phyloP scores from a whole-genome alignment of 2,329 filamentous ascomycete genomes.

The Aspergillus fischeri region DNA sequence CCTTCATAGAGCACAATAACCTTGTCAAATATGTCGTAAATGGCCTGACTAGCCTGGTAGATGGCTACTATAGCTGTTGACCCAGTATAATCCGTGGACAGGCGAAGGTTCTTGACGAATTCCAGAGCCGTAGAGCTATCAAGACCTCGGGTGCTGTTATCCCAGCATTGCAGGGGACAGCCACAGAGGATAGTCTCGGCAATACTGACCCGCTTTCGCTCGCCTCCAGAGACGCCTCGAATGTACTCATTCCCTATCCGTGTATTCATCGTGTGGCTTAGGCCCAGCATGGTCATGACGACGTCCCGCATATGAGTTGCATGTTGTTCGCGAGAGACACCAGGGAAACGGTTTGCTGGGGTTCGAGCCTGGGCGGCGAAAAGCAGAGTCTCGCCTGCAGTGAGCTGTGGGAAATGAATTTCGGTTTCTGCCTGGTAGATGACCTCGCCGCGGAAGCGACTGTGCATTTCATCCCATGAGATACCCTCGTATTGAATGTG shows the following conservation, averaged over 20 bases:
- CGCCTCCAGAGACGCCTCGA: conserved; percentile 57
- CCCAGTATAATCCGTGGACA: conserved; percentile 45
- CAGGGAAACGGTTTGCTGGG: conserved; percentile 36
- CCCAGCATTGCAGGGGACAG: conserved; percentile 44
- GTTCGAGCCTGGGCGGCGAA: conserved; percentile 66
- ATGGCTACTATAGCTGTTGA: conserved; percentile 51
- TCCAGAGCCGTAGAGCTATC: conserved; percentile 53
- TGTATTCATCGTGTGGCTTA: conserved; percentile 50
- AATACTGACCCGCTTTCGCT: conserved; percentile 58
- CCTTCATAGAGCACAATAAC: conserved; percentile 68
- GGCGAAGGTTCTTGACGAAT: conserved; percentile 49
- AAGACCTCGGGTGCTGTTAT: conserved; percentile 46
- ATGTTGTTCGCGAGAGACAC: conserved; percentile 43
- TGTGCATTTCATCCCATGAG: conserved; percentile 68
- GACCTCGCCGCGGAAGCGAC: conserved; percentile 72
- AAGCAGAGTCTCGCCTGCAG: conserved; percentile 70
- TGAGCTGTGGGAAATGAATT: conserved; percentile 73
- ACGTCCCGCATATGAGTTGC: conserved; percentile 46
- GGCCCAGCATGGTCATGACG: conserved; percentile 52
- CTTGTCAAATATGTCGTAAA: conserved; percentile 64
- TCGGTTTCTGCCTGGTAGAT: conserved; percentile 84
- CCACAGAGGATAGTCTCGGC: conserved; percentile 49
- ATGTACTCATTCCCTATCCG: conserved; percentile 52
- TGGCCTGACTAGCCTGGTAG: conserved; percentile 46
- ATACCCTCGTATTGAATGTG: conserved; percentile 74